Conservation (phyloP, 2,329 filamentous ascomycete species). For the Colletotrichum sp. region DNA sequence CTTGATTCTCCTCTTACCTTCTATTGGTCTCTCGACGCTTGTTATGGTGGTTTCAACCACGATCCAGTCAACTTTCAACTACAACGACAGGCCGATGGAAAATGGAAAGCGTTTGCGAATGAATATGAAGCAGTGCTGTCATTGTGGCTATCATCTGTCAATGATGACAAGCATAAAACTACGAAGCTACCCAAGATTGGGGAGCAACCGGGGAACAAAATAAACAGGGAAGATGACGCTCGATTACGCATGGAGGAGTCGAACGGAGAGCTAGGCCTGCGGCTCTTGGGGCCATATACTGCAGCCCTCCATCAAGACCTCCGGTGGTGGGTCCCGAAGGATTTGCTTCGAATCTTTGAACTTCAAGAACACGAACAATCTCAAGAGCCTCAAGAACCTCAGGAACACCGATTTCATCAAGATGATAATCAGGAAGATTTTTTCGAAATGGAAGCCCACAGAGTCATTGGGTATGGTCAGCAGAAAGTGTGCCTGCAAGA, state of each 20-base stretch:
- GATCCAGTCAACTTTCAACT: background rate
- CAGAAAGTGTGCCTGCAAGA: no score
- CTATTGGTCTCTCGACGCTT: background rate
- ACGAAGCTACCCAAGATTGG: rapidly evolving
- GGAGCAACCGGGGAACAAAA: background rate
- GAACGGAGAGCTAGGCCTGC: background rate
- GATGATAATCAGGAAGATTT: no score
- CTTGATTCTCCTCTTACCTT: no score
- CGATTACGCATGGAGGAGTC: background rate
- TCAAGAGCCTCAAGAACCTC: background rate
- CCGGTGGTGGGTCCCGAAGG: background rate
- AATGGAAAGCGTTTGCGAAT: background rate
- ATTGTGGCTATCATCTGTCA: background rate
- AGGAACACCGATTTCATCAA: no score
- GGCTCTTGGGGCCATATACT: background rate
- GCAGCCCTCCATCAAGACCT: background rate
- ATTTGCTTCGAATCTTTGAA: no score
- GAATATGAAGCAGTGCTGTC: background rate
- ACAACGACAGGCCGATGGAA: background rate
- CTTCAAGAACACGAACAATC: background rate
- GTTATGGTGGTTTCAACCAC: background rate
- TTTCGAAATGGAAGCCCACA: no score
- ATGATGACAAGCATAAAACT: background rate
- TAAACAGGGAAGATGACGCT: background rate
- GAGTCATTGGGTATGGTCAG: no score